phyloP scores from a whole-genome alignment of 2,329 filamentous ascomycete species.

The Paracoccidioides brasiliensis region DNA sequence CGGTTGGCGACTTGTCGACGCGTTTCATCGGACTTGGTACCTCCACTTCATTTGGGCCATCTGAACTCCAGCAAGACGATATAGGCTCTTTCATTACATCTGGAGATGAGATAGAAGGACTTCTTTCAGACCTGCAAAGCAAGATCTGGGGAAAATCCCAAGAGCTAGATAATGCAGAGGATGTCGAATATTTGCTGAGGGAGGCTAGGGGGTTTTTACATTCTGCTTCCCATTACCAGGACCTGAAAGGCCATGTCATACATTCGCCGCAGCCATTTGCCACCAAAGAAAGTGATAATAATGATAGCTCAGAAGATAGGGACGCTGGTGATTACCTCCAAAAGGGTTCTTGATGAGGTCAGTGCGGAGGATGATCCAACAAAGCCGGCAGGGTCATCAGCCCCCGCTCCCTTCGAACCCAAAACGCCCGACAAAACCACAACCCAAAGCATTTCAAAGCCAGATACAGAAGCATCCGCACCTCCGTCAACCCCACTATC shows the following conservation, averaged over 20 bases:
- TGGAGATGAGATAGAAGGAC: slow-evolving; percentile 13
- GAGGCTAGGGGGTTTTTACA: slow-evolving; percentile 18
- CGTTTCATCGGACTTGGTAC: slow-evolving; percentile 4
- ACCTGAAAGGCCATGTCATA: neutral
- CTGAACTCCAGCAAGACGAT: neutral
- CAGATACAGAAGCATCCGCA: neutral
- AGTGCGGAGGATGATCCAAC: slow-evolving; percentile 1
- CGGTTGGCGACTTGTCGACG: neutral
- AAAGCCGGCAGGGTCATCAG: neutral
- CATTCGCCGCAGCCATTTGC: neutral
- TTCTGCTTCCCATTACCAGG: slow-evolving; percentile 15
- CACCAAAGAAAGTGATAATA: neutral
- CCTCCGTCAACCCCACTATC: neutral
- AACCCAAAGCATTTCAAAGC: neutral
- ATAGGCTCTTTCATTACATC: slow-evolving; percentile 5
- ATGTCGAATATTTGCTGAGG: slow-evolving; percentile 2
- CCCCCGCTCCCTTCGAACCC: neutral
- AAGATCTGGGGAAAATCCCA: slow-evolving; percentile 2
- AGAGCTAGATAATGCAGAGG: slow-evolving; percentile 1
- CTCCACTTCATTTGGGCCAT: neutral
- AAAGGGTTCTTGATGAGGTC: slow-evolving; percentile 18
- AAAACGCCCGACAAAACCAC: neutral
- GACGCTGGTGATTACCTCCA: slow-evolving; percentile 20
- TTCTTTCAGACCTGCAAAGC: slow-evolving; percentile 9
- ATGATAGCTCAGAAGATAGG: slow-evolving; percentile 6